Evolutionary conservation across 1,139 yeast species (phyloP), one percentile per base, ranked within the genome.

Genomic region (Hanseniaspora uvarum): DNA sequence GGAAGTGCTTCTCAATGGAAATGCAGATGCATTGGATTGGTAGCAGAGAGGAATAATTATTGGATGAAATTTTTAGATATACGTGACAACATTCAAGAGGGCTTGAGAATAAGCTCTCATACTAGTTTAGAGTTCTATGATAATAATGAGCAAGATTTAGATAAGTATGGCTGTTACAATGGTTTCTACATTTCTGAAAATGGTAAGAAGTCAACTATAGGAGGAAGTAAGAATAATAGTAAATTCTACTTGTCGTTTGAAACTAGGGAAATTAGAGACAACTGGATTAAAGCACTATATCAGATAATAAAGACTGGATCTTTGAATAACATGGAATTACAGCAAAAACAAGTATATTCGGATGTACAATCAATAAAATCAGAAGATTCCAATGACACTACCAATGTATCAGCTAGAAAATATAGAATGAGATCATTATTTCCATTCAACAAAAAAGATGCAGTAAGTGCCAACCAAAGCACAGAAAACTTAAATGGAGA

Each of bases 191-290:
- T 87, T 1, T 72, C 78, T 70, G 95, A 86, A 63, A 50, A 50
- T 28, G 74, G 78, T 6, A 77, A 75, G 58, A 80, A 78, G 60
- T 73, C 79, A 28, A 76, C 78, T 50, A 68, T 77, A n/a, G 74
- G 82, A 1, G 70, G 75, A 21, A 36, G 44, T 19, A 53, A 41
- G 19, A 50, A 43, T 23, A 71, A 79, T 37, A 76, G 79, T 1
- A 81, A 80, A 56, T 88, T 85, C 65, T 77, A 81, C 52, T 75
- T 88, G 57, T 87, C 95, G 68, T 87, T 95, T 2, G 96, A 88
- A 65, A 79, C 84, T 1, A 86, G 84, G 53, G 74, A 72, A 34
- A 95, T 87, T 61, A 77, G 95, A 54, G 94, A 86, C 60, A 74
- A 74, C 5, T 86, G 96, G 96, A 78, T 83, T 72, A 72, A 52